Base-by-base conservation (phyloP, 1,284 basidiomycete species). In the Ustilago shanxiensis region DNA sequence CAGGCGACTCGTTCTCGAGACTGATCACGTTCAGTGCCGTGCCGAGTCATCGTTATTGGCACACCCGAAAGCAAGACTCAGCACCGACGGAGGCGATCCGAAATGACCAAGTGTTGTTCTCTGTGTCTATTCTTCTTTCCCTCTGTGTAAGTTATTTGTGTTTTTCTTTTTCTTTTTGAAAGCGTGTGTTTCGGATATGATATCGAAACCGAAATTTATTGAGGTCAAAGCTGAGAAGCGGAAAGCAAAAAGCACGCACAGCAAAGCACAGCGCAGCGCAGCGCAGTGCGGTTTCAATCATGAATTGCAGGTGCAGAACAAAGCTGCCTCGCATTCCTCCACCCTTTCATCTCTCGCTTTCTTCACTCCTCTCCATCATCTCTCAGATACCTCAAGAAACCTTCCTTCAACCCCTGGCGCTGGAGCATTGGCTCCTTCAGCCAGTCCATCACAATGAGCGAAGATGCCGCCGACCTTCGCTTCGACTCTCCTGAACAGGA, bases 401-500 rank as follows among this genome's bases (percentile, higher is more conserved):
- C 41, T 37, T n/a, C 18, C 39, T 35, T 29, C 47, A 57, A 22
- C 52, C 22, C 52, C 60, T 22, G 13, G 51, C 60, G 58, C 62
- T 44, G 68, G 62, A 51, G 61, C 68, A 31, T 3, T 6, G 49
- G 61, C 67, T 63, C 60, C 70, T 26, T 11, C 64, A 45, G 16
- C 41, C 41, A 14, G 60, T 53, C 24, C 14, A 1, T 54, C 58
- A 74, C 14, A 49, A 76, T 76, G 68, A 71, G 57, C 63, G 58
- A 74, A 63, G 66, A 74, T 74, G 72, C 59, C 44, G 52, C 66
- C 14, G 72, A 74, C 22, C 72, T 61, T 61, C 63, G 69, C 64
- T 85, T 84, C 56, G 66, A 69, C 49, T 67, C 66, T 58, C 71
- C 77, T n/a, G 76, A 76, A 45, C 71, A 81, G 29, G 83, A 85